phyloP scores from a whole-genome alignment of 78 protist genomes.

The Speleostelium caveatum region DNA sequence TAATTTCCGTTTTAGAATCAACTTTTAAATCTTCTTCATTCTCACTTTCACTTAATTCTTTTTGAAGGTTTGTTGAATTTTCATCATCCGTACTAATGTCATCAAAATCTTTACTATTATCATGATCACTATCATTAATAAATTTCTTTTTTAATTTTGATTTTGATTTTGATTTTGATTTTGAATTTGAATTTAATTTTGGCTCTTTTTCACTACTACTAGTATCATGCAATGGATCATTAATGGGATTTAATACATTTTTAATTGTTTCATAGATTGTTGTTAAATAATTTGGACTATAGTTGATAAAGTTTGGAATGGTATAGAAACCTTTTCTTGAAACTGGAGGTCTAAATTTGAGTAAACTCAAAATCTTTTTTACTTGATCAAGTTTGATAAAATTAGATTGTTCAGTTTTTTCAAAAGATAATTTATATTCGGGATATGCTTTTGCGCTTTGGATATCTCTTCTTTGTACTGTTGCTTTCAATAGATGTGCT shows the following conservation, averaged over 20 bases:
- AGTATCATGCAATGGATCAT: no score
- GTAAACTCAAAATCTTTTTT: background rate
- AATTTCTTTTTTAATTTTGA: background rate
- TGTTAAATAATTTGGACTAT: background rate
- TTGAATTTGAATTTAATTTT: background rate
- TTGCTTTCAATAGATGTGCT: background rate
- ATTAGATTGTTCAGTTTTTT: background rate
- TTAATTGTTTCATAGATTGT: conserved; percentile 27
- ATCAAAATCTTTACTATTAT: background rate
- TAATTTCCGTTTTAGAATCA: background rate
- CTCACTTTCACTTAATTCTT: background rate
- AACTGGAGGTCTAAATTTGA: conserved; percentile 1
- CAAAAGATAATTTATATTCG: background rate
- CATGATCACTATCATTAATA: background rate
- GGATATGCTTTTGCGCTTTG: background rate
- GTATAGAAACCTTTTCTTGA: conserved; percentile 20
- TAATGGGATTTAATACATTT: background rate
- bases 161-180: background rate
- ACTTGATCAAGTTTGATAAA: background rate
- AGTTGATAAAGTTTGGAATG: background rate
- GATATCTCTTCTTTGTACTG: background rate
- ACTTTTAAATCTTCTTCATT: background rate
- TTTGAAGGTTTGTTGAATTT: background rate
- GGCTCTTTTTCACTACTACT: background rate
- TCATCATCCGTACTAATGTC: background rate